Evolutionary conservation across 495 filamentous ascomycete species (phyloP).

Genomic region (Cryomyces antarcticus): DNA sequence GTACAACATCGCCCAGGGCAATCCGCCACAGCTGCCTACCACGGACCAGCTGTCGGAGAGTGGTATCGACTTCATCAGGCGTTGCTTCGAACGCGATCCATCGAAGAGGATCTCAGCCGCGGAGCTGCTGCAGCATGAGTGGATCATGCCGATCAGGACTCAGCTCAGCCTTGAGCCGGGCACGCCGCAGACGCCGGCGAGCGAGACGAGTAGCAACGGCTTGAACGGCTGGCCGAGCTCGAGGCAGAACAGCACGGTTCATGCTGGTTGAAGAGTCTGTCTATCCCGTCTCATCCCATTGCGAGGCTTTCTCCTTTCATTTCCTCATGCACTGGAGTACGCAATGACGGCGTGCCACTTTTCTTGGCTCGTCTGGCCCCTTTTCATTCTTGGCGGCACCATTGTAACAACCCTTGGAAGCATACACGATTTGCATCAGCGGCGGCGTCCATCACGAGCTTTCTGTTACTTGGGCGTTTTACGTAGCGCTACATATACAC

Average conservation of each 20-base stretch:
- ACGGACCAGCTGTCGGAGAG: conserved; percentile 63
- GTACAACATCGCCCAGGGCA: conserved; percentile 98
- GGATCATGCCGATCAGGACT: conserved; percentile 55
- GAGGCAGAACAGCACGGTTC: background rate
- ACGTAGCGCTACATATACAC: too few relatives aligned
- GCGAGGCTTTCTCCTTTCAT: too few relatives aligned
- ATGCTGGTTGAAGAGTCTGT: too few relatives aligned
- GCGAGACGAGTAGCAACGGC: conserved; percentile 5
- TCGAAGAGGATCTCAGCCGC: conserved; percentile 58
- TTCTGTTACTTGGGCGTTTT: too few relatives aligned
- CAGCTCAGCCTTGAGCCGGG: conserved; percentile 35
- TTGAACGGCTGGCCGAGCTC: conserved; percentile 1
- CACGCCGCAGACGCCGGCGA: conserved; percentile 24
- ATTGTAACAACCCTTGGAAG: too few relatives aligned
- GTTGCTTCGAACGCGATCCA: conserved; percentile 79
- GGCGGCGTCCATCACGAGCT: too few relatives aligned
- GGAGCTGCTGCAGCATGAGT: conserved; percentile 86
- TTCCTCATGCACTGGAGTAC: too few relatives aligned
- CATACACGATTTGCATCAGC: too few relatives aligned
- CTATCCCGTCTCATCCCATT: too few relatives aligned
- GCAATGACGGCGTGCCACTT: too few relatives aligned
- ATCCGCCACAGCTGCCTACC: conserved; percentile 64
- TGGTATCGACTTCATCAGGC: conserved; percentile 73
- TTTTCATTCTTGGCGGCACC: too few relatives aligned
- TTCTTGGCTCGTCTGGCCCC: too few relatives aligned